These are phyloP conservation scores for Phytophthora lateralis DNA, from an alignment of 352 stramenopile genomes.

Conservation along the genomic window DNA sequence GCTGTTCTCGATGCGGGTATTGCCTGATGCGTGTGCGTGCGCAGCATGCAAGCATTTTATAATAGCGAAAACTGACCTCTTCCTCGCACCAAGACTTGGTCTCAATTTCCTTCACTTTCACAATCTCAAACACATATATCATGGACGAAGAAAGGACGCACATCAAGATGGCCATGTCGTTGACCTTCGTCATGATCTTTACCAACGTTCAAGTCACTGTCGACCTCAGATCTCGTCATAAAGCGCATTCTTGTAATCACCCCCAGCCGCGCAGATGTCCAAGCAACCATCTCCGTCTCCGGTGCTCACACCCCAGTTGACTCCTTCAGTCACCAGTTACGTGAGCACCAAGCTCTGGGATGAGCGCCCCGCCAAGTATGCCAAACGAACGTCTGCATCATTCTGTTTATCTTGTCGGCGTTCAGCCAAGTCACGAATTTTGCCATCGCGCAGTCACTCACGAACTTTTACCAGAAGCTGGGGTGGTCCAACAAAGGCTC, in stretches of 20 bases:
- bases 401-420: constrained; percentile 46
- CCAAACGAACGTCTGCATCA: constrained; percentile 48
- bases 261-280: neutral
- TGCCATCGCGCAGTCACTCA: constrained; percentile 52
- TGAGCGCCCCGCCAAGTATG: constrained; percentile 42
- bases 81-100: too few relatives aligned
- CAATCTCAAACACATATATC: too few relatives aligned
- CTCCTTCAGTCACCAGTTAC: neutral
- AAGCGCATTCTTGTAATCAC: neutral
- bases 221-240: too few relatives aligned
- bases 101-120: too few relatives aligned
- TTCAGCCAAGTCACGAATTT: constrained; percentile 51
- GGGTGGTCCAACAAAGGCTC: constrained; percentile 56
- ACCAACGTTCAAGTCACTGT: too few relatives aligned
- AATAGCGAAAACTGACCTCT: too few relatives aligned
- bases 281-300: neutral
- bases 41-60: too few relatives aligned
- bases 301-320: constrained; percentile 11
- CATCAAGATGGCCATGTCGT: too few relatives aligned
- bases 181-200: too few relatives aligned
- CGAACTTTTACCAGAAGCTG: constrained; percentile 65
- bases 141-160: too few relatives aligned
- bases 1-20: neutral
- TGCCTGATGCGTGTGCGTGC: too few relatives aligned
- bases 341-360: constrained; percentile 38